Base-by-base conservation (phyloP, 2,329 filamentous ascomycete species). In the Elsinoe perseae region DNA sequence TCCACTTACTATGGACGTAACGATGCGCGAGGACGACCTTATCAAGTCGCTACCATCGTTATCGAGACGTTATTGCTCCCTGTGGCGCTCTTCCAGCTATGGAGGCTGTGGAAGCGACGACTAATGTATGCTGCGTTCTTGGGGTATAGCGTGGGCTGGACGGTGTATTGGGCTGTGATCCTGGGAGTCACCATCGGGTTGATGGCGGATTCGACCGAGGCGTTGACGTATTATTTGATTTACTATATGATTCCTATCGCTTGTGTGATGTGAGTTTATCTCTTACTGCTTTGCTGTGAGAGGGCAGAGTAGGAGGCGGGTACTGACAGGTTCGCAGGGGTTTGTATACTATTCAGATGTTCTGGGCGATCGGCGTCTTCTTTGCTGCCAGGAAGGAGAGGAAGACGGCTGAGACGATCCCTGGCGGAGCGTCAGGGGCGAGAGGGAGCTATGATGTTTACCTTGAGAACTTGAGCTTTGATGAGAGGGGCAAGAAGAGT, bases 401-500 rank as follows among this genome's bases (percentile, higher is more conserved):
- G 25, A 50, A 34, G 25, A 30, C 16, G 25, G 44, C 44, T 12
- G 25, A 30, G 25, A 50, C 44, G 44, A 50, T 50, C 16, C 44
- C 44, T 2, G 44, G 44, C 7, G 44, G 44, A 4, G 44, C 25
- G 25, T 10, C 12, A 4, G 44, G 44, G 16, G 44, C 44, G 6
- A 50, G 44, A 16, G n/a, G 44, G 14, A 32, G 44, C 21, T 50
- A 34, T 32, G 44, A 50, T 50, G 44, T 50, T 14, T 50, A 50
- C 18, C 44, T 50, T 18, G 28, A 34, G 25, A 21, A 32, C 5
- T 30, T 50, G 44, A 34, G 44, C 5, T 14, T 14, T 14, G 44
- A 50, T 18, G 44, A 27, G 20, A 27, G 44, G 25, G 25, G 28
- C 7, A 32, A 50, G 44, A 50, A 50, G 44, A 50, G 44, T 21